Percentiles rank a stretch among this genome's conserved stretches.
These are phyloP conservation scores for Solanum hybrid DNA, from an alignment of 305 asterid species.

Conservation along the genomic window DNA sequence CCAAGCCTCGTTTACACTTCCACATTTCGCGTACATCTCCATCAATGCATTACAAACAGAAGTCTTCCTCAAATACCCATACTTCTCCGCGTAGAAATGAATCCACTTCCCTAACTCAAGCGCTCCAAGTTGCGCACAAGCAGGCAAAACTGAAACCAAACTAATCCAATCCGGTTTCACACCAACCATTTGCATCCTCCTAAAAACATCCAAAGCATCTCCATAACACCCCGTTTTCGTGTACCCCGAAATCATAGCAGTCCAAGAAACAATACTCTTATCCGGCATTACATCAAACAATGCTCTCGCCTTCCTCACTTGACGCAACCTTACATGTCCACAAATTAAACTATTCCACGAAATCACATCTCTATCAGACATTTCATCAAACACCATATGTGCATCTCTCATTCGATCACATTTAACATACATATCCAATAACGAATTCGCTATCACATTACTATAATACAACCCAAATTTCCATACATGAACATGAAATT, in stretches of 20 bases:
- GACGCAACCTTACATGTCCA: constrained; percentile 59
- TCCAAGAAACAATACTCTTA: constrained; percentile 69
- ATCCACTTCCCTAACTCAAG: constrained; percentile 78
- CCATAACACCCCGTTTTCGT: constrained; percentile 37
- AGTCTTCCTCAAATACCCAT: constrained; percentile 37
- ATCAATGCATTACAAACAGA: constrained; percentile 63
- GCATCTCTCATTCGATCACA: constrained; percentile 48
- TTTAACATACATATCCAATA: constrained; percentile 70
- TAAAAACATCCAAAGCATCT: constrained; percentile 64
- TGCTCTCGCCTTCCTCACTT: constrained; percentile 43
- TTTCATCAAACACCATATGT: constrained; percentile 58
- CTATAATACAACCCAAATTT: constrained; percentile 38
- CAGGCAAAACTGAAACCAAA: constrained; percentile 57
- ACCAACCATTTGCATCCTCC: constrained; percentile 64
- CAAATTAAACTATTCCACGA: constrained; percentile 79
- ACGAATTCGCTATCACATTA: constrained; percentile 36
- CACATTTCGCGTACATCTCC: constrained; percentile 85
- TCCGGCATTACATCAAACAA: constrained; percentile 60
- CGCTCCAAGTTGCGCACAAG: constrained; percentile 72
- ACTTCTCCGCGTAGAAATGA: constrained; percentile 51
- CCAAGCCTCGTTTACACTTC: constrained; percentile 44
- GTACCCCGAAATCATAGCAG: constrained; percentile 73
- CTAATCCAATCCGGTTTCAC: constrained; percentile 82
- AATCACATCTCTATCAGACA: constrained; percentile 64
- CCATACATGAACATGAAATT: constrained; percentile 55